These are phyloP conservation scores for Fusarium tjaetaba DNA, from an alignment of 2,329 filamentous ascomycete genomes.

Conservation along the genomic window DNA sequence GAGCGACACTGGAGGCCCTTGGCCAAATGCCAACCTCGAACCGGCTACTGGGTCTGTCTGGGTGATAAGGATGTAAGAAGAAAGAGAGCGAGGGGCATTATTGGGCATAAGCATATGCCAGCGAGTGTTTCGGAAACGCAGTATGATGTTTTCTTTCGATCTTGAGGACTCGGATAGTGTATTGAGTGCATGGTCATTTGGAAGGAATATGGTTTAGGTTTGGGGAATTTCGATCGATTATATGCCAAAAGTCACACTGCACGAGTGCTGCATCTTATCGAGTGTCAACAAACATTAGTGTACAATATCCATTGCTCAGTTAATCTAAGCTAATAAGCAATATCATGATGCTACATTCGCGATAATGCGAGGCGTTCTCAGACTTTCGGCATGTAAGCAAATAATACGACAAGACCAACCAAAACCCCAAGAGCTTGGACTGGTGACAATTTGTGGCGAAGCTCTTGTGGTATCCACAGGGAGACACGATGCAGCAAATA, in stretches of 20 bases:
- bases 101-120: neutral
- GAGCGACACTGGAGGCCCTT: conserved; percentile 41
- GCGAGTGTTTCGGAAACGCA: neutral
- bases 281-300: neutral
- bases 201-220: neutral
- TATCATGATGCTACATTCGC: neutral
- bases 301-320: fast-evolving
- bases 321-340: no score
- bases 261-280: neutral
- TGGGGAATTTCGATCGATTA: neutral
- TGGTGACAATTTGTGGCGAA: conserved; percentile 29
- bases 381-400: neutral
- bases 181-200: neutral
- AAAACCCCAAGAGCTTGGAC: conserved; percentile 14
- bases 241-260: neutral
- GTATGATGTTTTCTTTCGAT: conserved; percentile 6
- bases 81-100: neutral
- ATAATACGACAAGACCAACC: conserved; percentile 9
- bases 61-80: conserved; percentile 27
- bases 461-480: conserved; percentile 30
- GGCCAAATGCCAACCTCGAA: conserved; percentile 1
- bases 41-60: conserved; percentile 44
- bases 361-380: neutral
- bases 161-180: neutral
- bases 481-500: conserved; percentile 27